Evolutionary conservation across 2,329 filamentous ascomycete genomes (phyloP), one percentile per base, ranked within the genome.

Genomic region (Emydomyces testavorans): DNA sequence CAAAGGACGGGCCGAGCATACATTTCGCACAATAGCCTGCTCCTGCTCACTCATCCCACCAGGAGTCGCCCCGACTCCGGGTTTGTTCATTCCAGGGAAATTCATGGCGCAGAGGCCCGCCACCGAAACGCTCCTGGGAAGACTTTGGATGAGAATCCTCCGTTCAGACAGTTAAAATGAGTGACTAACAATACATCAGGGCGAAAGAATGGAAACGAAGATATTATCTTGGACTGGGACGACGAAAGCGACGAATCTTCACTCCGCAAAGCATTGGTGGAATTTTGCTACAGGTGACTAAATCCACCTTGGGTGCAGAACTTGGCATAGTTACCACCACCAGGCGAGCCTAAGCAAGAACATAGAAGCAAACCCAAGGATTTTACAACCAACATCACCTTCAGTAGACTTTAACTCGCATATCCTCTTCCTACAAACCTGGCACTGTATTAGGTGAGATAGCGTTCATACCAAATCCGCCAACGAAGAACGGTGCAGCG

Each of bases 41-140:
- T 73, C 70, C 56, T 72, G 68, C 13, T 72, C 68, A 46, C 54
- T 69, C 65, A 72, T 64, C 35, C 68, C 69, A 13, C 60, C 60
- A 32, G 58, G 60, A 18, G 51, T 54, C 6, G 39, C 44, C 4
- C 51, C 56, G 21, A 58, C 56, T 26, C 59, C 59, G 31, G 62
- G 42, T 29, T 53, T 57, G 50, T 56, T 62, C 54, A 62, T 62
- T 38, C 62, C 61, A 20, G 65, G 60, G 48, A 65, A 57, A 50
- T 56, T 66, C 65, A 68, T 68, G 34, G 42, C 32, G 10, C n/a
- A 36, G 11, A n/a, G 7, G 10, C 4, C 16, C 3, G 32, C 24
- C 20, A 18, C 16, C 32, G 29, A n/a, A n/a, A 18, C 13, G 13
- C 8, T 23, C 40, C 11, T 24, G 11, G 7, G 5, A 16, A 11